These are phyloP conservation scores for Raphidocelis subcapitata DNA, from an alignment of 139 green algal species.

Conservation along the genomic window DNA sequence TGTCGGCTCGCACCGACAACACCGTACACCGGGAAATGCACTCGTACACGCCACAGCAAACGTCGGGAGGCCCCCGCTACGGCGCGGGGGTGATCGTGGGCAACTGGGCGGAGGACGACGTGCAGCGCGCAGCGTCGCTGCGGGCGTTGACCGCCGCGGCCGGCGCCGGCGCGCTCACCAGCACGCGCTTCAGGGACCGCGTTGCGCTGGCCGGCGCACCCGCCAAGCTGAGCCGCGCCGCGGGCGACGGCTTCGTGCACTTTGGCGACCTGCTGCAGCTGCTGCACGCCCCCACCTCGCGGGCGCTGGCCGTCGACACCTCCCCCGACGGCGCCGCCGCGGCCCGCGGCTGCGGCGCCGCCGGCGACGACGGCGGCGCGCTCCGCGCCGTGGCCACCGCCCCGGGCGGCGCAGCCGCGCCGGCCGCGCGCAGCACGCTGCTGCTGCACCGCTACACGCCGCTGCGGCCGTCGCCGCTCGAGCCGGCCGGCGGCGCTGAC, in stretches of 20 bases:
- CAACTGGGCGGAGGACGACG: too few relatives aligned
- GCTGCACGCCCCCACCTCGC: slow-evolving; percentile 46
- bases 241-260: slow-evolving; percentile 57
- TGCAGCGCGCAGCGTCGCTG: too few relatives aligned
- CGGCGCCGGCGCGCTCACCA: too few relatives aligned
- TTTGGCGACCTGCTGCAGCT: slow-evolving; percentile 64
- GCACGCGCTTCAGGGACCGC: slow-evolving; percentile 44
- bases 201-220: slow-evolving; percentile 38
- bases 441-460: slow-evolving; percentile 46
- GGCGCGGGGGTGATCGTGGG: too few relatives aligned
- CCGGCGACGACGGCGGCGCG: too few relatives aligned
- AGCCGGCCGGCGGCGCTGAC: slow-evolving; percentile 18
- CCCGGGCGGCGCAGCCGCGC: background rate
- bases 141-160: too few relatives aligned
- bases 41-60: too few relatives aligned
- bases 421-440: slow-evolving; percentile 49
- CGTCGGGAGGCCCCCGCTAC: too few relatives aligned
- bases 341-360: too few relatives aligned
- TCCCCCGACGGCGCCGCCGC: too few relatives aligned
- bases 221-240: slow-evolving; percentile 47
- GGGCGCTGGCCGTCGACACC: slow-evolving; percentile 46
- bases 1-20: too few relatives aligned
- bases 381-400: background rate
- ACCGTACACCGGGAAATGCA: too few relatives aligned
- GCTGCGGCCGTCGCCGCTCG: slow-evolving; percentile 13